Base-by-base conservation (phyloP, 140 eudicot genomes). In the Flaveria floridana region DNA sequence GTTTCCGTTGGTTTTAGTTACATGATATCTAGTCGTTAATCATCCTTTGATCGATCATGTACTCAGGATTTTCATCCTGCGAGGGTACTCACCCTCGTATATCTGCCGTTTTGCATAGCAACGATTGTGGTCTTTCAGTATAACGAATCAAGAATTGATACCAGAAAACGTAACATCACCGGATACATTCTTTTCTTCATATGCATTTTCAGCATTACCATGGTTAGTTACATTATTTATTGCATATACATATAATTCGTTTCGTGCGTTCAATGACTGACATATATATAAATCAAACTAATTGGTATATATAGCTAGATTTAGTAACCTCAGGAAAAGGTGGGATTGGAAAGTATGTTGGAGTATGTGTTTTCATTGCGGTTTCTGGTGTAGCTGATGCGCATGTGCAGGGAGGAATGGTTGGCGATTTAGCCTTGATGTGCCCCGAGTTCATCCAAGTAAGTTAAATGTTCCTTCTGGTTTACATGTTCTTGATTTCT, bases 331-430 rank as follows among this genome's bases (percentile, higher is more conserved):
- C 83, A 10, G 92, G 92, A 5, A 55, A 70, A 46, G 90, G 94
- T 51, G 88, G 86, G n/a, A 53, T 85, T 26, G 85, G 76, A 66
- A 76, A 77, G 73, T 88, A 81, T 65, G 56, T 83, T 2, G 89
- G 82, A 37, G 68, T 81, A 37, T 88, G 90, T 75, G 66, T 72
- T 51, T 23, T 85, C 5, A 85, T 81, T 61, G 90, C 77, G 65
- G 69, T 58, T 74, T 85, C 84, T 76, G 89, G 94, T 68, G 75
- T 87, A 50, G 94, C 88, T 39, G 89, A 87, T 76, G 93, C 89
- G 30, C 82, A 72, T 79, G 86, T 84, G 41, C 81, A 83, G 76
- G 95, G 90, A 47, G 95, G 95, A 71, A 73, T 85, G 85, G 82
- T 81, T 44, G 95, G 90, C 11, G 95, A 88, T 58, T 47, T 88